phyloP scores from a whole-genome alignment of 106 monocot genomes.

The Allium cepa region DNA sequence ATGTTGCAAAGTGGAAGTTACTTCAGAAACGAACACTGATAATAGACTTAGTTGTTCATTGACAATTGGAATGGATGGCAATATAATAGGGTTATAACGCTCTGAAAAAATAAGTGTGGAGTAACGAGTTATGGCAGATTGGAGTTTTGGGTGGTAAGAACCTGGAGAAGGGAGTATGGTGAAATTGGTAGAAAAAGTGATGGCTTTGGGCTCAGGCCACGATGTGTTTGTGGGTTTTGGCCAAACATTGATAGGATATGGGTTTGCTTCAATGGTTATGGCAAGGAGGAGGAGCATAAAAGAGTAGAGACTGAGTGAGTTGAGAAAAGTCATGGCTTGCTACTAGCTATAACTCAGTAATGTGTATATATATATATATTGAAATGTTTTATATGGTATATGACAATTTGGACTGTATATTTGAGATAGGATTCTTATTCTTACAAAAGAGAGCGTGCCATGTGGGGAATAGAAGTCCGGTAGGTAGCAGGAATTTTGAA shows the following conservation, averaged over 20 bases:
- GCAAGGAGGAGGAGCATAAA: constrained; percentile 8
- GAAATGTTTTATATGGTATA: too few relatives aligned
- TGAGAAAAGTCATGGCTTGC: not conserved
- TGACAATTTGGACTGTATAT: too few relatives aligned
- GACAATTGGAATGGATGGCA: constrained; percentile 5
- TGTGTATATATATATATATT: too few relatives aligned
- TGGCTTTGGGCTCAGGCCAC: constrained; percentile 22
- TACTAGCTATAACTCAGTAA: too few relatives aligned
- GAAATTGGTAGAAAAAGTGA: not conserved
- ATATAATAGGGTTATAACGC: constrained; percentile 32
- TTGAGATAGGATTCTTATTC: too few relatives aligned
- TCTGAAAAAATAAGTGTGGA: constrained; percentile 31
- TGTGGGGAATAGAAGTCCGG: too few relatives aligned
- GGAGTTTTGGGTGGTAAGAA: constrained; percentile 29
- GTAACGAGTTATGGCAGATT: constrained; percentile 32
- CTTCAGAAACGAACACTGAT: constrained; percentile 35
- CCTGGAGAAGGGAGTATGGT: constrained; percentile 12
- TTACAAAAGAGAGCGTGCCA: too few relatives aligned
- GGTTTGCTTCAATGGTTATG: not conserved
- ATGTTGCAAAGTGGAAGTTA: constrained; percentile 38
- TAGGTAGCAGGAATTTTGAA: too few relatives aligned
- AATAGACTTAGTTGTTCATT: constrained; percentile 12
- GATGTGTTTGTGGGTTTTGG: constrained; percentile 42
- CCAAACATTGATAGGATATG: constrained; percentile 39
- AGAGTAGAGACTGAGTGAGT: not conserved